These are phyloP conservation scores for Phytophthora megakarya DNA, from an alignment of 352 stramenopile species.

Conservation along the genomic window DNA sequence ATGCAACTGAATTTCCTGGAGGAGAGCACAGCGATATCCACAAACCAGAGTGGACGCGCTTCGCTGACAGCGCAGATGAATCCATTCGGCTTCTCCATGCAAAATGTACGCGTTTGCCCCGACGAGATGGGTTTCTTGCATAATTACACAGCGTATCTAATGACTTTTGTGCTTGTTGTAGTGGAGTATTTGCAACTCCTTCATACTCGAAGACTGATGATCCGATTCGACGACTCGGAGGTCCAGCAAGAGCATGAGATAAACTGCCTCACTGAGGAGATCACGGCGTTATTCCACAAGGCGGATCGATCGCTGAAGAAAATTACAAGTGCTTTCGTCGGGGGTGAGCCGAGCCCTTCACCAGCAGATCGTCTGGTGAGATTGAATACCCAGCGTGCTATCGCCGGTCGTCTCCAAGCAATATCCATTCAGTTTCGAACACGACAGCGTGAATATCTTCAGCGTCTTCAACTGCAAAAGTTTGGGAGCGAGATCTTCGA, in stretches of 20 bases:
- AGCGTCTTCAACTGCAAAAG: slow-evolving; percentile 74
- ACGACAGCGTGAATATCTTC: slow-evolving; percentile 73
- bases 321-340: slow-evolving; percentile 65
- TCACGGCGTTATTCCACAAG: slow-evolving; percentile 67
- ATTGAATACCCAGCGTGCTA: slow-evolving; percentile 70
- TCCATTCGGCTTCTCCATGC: slow-evolving; percentile 65
- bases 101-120: slow-evolving; percentile 51
- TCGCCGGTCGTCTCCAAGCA: slow-evolving; percentile 62
- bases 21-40: slow-evolving; percentile 39
- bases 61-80: slow-evolving; percentile 69
- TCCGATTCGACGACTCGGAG: slow-evolving; percentile 78
- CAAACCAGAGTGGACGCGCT: slow-evolving; percentile 67
- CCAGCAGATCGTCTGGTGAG: slow-evolving; percentile 62
- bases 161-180: slow-evolving; percentile 19
- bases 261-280: slow-evolving; percentile 65
- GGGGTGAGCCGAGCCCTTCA: slow-evolving; percentile 48
- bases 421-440: slow-evolving; percentile 70
- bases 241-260: slow-evolving; percentile 75
- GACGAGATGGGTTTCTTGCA: too few relatives aligned
- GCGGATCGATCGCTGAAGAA: slow-evolving; percentile 72
- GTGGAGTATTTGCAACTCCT: slow-evolving; percentile 84
- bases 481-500: slow-evolving; percentile 74
- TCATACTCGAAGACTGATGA: slow-evolving; percentile 80
- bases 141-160: too few relatives aligned
- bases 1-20: slow-evolving; percentile 44